These are phyloP conservation scores for Trichoderma breve DNA, from an alignment of 2,329 filamentous ascomycete species.

Conservation along the genomic window DNA sequence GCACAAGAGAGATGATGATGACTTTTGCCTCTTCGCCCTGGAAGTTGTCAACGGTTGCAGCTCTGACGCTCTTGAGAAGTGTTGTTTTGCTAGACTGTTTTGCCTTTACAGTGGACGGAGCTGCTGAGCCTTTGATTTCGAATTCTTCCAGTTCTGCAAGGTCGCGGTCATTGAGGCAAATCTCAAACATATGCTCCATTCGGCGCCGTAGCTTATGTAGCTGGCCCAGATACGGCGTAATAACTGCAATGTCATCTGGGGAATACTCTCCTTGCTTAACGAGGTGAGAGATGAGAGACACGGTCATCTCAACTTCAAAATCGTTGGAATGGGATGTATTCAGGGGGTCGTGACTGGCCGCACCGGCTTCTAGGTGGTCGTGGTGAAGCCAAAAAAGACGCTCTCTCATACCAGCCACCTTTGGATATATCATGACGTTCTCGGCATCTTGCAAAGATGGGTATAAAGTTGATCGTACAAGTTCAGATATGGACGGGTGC, in stretches of 20 bases:
- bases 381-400: slow-evolving; percentile 65
- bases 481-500: slow-evolving; percentile 58
- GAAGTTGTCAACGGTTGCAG: slow-evolving; percentile 72
- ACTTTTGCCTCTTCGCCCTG: slow-evolving; percentile 75
- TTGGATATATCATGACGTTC: slow-evolving; percentile 26
- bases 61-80: slow-evolving; percentile 48
- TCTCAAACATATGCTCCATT: slow-evolving; percentile 52
- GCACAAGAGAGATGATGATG: slow-evolving; percentile 66
- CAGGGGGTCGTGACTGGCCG: slow-evolving; percentile 31
- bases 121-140: slow-evolving; percentile 26
- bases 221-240: slow-evolving; percentile 65
- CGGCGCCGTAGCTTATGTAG: slow-evolving; percentile 48
- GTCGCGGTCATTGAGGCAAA: slow-evolving; percentile 65
- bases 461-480: slow-evolving; percentile 60
- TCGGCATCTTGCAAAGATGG: slow-evolving; percentile 51
- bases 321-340: slow-evolving; percentile 31
- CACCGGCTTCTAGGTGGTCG: slow-evolving; percentile 42
- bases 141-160: slow-evolving; percentile 48
- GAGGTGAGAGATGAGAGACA: slow-evolving; percentile 62
- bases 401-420: slow-evolving; percentile 51
- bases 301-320: slow-evolving; percentile 63
- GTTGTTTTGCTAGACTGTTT: neutral
- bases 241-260: slow-evolving; percentile 62
- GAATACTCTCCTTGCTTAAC: slow-evolving; percentile 62
- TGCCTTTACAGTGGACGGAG: neutral